A percentile compares a stretch with the other conserved stretches of the same genome.
Conservation (phyloP, 2,329 filamentous ascomycete genomes). For the Trichoderma oligosporum region DNA sequence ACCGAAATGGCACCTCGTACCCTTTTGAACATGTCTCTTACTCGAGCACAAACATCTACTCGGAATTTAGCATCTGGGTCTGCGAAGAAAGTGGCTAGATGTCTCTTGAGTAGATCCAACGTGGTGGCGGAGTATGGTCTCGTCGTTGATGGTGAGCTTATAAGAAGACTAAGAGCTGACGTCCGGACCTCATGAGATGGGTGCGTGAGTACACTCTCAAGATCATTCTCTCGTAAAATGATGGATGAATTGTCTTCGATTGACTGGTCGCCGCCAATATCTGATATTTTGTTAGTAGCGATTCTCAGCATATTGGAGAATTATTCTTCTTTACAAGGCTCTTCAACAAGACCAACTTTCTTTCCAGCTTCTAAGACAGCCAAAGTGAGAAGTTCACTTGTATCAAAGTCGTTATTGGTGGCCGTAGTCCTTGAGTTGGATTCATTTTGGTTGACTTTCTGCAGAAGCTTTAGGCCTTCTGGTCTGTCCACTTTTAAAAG, state of each 20-base stretch:
- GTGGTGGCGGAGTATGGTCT: slow-evolving; percentile 63
- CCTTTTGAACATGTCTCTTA: slow-evolving; percentile 72
- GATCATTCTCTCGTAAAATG: slow-evolving; percentile 39
- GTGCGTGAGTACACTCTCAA: slow-evolving; percentile 53
- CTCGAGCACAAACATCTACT: slow-evolving; percentile 71
- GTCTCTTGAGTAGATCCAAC: slow-evolving; percentile 58
- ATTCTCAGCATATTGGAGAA: background rate
- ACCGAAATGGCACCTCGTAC: slow-evolving; percentile 63
- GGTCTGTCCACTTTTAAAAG: slow-evolving; percentile 57
- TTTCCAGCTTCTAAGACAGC: slow-evolving; percentile 68
- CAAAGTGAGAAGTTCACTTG: slow-evolving; percentile 58
- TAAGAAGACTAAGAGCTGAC: slow-evolving; percentile 75
- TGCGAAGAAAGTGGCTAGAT: slow-evolving; percentile 69
- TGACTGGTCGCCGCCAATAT: slow-evolving; percentile 26
- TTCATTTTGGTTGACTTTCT: slow-evolving; percentile 50
- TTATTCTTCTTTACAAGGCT: slow-evolving; percentile 49
- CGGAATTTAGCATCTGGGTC: slow-evolving; percentile 85
- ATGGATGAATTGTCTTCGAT: slow-evolving; percentile 29
- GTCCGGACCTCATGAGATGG: slow-evolving; percentile 65
- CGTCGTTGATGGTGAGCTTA: slow-evolving; percentile 70
- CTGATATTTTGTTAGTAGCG: slow-evolving; percentile 27
- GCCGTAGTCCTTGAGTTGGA: slow-evolving; percentile 42
- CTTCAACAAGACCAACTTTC: slow-evolving; percentile 64
- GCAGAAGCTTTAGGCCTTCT: slow-evolving; percentile 55
- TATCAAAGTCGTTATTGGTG: slow-evolving; percentile 44